Conservation (phyloP, 148 eudicot genomes). For the Nepenthes mirabilis region DNA sequence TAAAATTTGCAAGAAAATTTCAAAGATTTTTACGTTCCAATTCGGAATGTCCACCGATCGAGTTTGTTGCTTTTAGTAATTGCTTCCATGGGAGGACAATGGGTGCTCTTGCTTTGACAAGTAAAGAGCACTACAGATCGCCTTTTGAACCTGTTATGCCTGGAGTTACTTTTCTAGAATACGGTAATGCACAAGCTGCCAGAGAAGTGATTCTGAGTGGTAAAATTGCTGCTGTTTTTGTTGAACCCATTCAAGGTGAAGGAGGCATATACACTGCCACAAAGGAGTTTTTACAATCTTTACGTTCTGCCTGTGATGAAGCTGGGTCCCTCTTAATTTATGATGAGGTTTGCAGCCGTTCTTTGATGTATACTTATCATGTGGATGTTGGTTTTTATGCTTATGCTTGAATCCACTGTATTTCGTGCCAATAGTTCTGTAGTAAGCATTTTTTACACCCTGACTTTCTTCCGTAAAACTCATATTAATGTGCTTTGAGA, state of each 20-base stretch:
- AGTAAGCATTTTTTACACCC: too few relatives aligned
- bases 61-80: slow-evolving; percentile 67
- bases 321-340: slow-evolving; percentile 65
- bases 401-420: background rate
- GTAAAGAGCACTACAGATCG: slow-evolving; percentile 75
- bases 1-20: slow-evolving; percentile 82
- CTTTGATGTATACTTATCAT: background rate
- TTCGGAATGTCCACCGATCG: slow-evolving; percentile 32
- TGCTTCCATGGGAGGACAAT: slow-evolving; percentile 93
- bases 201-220: slow-evolving; percentile 50
- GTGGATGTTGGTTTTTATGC: background rate
- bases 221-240: slow-evolving; percentile 80
- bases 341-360: slow-evolving; percentile 60
- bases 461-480: too few relatives aligned
- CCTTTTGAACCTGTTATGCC: slow-evolving; percentile 96
- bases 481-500: too few relatives aligned
- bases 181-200: slow-evolving; percentile 62
- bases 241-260: slow-evolving; percentile 95
- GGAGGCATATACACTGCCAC: slow-evolving; percentile 88
- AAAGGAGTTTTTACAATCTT: slow-evolving; percentile 60
- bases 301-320: slow-evolving; percentile 71
- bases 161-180: slow-evolving; percentile 72
- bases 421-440: background rate
- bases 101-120: slow-evolving; percentile 85
- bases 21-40: slow-evolving; percentile 45